Base-by-base conservation (phyloP, 176 grass and related monocot species). In the Neostapfia colusana region DNA sequence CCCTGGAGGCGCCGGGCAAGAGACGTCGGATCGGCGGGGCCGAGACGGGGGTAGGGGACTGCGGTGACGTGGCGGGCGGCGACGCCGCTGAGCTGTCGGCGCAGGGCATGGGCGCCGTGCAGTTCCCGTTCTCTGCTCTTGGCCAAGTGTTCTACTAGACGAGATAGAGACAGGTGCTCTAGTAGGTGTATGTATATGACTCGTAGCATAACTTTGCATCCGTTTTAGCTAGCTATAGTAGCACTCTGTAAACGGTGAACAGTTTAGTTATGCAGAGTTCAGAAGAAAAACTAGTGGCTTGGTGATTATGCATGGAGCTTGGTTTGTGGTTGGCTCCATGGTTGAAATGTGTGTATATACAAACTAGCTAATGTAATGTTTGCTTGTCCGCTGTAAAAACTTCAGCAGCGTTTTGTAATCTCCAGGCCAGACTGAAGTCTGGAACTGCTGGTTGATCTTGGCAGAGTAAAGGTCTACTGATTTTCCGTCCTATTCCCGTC, bases 131-230 rank as follows among this genome's bases (percentile, higher is more conserved):
- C 48, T 84, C 77, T 76, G 64, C 7, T 31, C 46, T 81, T 2
- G 86, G 81, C 72, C 70, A 88, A 48, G 86, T 66, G 86, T 88
- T 84, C 48, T 84, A 88, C 71, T 88, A 64, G 42, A 50, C n/a
- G 6, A 24, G 64, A 84, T 57, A 75, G 70, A 48, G 61, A 77
- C 74, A 38, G 43, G 61, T 50, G 42, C n/a, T 53, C 7, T 45
- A 14, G 43, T 28, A n/a, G 14, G 14, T 68, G 42, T 61, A 61
- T 74, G 64, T 81, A 76, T 49, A 76, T 15, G 21, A 50, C 16
- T 3, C 5, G 58, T 38, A 36, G 74, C 74, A 13, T 67, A 55
- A 53, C 35, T 14, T 70, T 8, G 65, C 36, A 10, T 69, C 50
- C 3, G 35, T 68, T 68, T 79, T 57, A 20, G 35, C 17, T 37